Conservation (phyloP, 768 basidiomycete species). For the Leccinum broughii region DNA sequence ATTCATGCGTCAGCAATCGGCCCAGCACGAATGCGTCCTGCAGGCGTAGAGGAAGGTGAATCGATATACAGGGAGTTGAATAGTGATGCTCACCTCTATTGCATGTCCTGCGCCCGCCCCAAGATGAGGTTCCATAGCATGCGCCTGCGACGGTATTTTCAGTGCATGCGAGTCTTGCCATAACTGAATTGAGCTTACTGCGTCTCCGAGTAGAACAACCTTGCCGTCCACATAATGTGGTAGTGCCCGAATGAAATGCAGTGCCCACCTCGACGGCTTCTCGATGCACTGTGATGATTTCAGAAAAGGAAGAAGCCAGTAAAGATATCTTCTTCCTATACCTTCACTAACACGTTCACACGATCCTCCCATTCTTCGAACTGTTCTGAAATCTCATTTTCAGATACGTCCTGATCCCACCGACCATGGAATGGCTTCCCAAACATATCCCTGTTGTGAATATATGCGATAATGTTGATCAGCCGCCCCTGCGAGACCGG, state of each 20-base stretch:
- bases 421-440: conserved; percentile 34
- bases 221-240: conserved; percentile 38
- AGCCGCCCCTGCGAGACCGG: conserved; percentile 39
- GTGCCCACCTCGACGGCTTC: conserved; percentile 41
- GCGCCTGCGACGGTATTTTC: conserved; percentile 35
- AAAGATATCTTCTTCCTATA: not conserved
- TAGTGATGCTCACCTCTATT: conserved; percentile 40
- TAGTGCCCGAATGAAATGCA: conserved; percentile 43
- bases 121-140: conserved; percentile 48
- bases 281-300: conserved; percentile 33
- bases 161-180: not conserved
- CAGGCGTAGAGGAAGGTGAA: not conserved
- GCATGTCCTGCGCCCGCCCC: conserved; percentile 52
- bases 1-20: conserved; percentile 26
- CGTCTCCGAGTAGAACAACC: conserved; percentile 51
- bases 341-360: conserved; percentile 13
- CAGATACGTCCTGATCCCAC: conserved; percentile 30
- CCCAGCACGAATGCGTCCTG: conserved; percentile 36
- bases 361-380: conserved; percentile 30
- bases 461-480: conserved; percentile 38
- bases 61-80: not conserved
- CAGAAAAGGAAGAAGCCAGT: not conserved
- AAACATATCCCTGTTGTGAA: conserved; percentile 28
- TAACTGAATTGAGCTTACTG: conserved; percentile 32
- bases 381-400: conserved; percentile 32